Percentiles rank a stretch among this genome's conserved stretches.
phyloP scores from a whole-genome alignment of 1,139 yeast species.

The Hyphopichia burtonii region DNA sequence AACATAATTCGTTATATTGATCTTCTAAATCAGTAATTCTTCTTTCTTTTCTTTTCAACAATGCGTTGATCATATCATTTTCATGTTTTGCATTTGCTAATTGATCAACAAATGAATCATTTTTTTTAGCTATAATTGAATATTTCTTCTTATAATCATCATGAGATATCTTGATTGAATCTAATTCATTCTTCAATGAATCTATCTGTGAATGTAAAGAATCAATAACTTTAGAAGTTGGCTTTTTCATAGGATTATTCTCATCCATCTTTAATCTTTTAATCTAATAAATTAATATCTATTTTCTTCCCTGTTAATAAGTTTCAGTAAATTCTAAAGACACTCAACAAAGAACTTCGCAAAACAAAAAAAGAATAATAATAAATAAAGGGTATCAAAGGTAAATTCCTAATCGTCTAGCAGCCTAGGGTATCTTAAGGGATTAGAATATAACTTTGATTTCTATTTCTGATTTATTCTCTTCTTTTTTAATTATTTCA shows the following conservation, averaged over 20 bases:
- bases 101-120: slow-evolving; percentile 63
- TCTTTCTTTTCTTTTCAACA: slow-evolving; percentile 63
- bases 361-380: no score
- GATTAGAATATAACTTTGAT: no score
- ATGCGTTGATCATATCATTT: slow-evolving; percentile 62
- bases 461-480: no score
- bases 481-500: no score
- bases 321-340: no score
- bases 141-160: slow-evolving; percentile 49
- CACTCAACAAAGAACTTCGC: no score
- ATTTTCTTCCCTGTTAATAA: no score
- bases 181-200: slow-evolving; percentile 51
- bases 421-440: no score
- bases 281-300: no score
- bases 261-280: slow-evolving; percentile 13
- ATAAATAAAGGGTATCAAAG: no score
- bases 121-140: slow-evolving; percentile 45
- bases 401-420: no score
- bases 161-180: slow-evolving; percentile 35
- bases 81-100: slow-evolving; percentile 70
- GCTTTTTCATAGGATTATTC: slow-evolving; percentile 22
- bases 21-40: slow-evolving; percentile 61
- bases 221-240: slow-evolving; percentile 56
- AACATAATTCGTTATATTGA: slow-evolving; percentile 47
- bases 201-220: slow-evolving; percentile 54